Base-by-base conservation (phyloP, 2,329 filamentous ascomycete genomes). In the Fusarium lateritium region DNA sequence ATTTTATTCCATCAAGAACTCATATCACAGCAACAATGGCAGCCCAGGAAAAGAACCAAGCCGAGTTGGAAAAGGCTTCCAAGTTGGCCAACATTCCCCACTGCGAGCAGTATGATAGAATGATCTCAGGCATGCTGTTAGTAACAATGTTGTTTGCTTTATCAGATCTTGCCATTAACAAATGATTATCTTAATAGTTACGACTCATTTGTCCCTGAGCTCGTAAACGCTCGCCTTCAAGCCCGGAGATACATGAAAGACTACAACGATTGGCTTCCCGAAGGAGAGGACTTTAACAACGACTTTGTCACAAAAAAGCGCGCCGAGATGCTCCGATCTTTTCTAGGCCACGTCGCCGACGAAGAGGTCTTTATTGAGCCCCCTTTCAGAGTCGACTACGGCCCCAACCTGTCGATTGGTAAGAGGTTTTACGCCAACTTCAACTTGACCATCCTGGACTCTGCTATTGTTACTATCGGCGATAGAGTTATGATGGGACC, bases 111-210 rank as follows among this genome's bases (percentile, higher is more conserved):
- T 90, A 89, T 55, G 86, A 90, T 72, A 87, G 85, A 72, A 90
- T 90, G 87, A 86, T 90, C 47, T 89, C 86, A 0, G 87, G 88
- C 28, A 86, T 89, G 80, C 79, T 89, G 86, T 88, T 75, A 69
- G 52, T 64, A 1, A 22, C 9, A 2, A 9, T 5, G 5, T 1
- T 1, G 1, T 3, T 44, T 0, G 24, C 21, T 13, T 0, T 13
- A 28, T 33, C 1, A 33, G 2, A 11, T 5, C 5, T 4, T 38
- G 0, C 0, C 28, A 2, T n/a, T 53, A 11, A 19, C 19, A 36
- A 15, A 15, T 19, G 19, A 7, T 4, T 3, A 10, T 8, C 2
- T 15, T 5, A 3, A 5, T 19, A 85, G 83, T 33, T 87, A 88
- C 72, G 78, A 86, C 62, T 76, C 82, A 4, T 77, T 82, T 19